Conservation (phyloP, 2,329 filamentous ascomycete genomes). For the Pyricularia sp. region DNA sequence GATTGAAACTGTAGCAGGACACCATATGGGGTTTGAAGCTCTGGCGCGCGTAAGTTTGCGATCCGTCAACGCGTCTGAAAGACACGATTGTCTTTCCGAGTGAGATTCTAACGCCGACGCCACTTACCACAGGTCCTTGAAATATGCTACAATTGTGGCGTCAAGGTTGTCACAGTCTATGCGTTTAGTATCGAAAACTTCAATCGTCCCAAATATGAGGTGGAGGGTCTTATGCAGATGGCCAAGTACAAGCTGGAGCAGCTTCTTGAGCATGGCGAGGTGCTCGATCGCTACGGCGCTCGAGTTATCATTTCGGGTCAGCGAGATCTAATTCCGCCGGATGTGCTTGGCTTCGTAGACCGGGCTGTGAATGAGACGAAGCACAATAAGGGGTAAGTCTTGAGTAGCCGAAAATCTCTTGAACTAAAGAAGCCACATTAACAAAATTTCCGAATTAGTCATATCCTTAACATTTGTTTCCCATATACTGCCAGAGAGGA, state of each 20-base stretch:
- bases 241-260: constrained; percentile 91
- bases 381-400: constrained; percentile 61
- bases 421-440: neutral
- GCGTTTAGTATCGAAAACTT: constrained; percentile 99
- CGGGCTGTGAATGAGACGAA: constrained; percentile 76
- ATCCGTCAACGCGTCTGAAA: neutral
- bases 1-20: constrained; percentile 93
- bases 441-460: constrained; percentile 19
- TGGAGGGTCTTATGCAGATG: constrained; percentile 94
- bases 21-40: constrained; percentile 91
- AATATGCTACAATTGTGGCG: constrained; percentile 94
- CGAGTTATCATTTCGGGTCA: constrained; percentile 76
- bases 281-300: constrained; percentile 86
- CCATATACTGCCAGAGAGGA: constrained; percentile 94
- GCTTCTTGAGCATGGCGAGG: constrained; percentile 80
- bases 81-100: neutral
- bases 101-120: neutral
- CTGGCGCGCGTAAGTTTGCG: constrained; percentile 53
- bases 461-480: constrained; percentile 83
- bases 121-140: constrained; percentile 58
- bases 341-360: constrained; percentile 82
- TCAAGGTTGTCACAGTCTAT: constrained; percentile 94
- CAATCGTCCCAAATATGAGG: constrained; percentile 90
- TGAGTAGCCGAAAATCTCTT: neutral
- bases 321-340: constrained; percentile 67